These are phyloP conservation scores for Pyrenopolyporus hunteri DNA, from an alignment of 495 filamentous ascomycete genomes.

Conservation along the genomic window DNA sequence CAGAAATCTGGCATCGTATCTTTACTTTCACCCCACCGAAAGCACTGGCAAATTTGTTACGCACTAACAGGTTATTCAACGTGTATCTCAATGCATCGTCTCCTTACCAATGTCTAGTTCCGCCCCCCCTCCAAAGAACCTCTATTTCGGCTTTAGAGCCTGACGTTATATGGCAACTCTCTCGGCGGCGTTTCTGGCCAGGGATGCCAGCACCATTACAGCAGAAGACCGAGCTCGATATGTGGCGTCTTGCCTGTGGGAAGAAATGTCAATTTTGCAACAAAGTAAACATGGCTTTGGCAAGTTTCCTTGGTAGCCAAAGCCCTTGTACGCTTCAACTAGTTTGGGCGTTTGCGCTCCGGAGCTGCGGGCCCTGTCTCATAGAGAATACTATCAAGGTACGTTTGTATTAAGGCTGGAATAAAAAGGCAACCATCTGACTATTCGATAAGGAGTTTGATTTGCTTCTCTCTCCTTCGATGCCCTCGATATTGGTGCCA, in stretches of 20 bases:
- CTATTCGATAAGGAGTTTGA: slow-evolving; percentile 62
- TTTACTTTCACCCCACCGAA: slow-evolving; percentile 61
- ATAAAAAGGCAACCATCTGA: slow-evolving; percentile 9
- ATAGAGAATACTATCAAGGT: slow-evolving; percentile 64
- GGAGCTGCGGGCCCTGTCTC: slow-evolving; percentile 68
- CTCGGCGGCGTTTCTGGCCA: slow-evolving; percentile 60
- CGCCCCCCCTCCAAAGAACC: slow-evolving; percentile 26
- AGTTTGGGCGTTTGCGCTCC: slow-evolving; percentile 70
- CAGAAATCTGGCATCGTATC: slow-evolving; percentile 62
- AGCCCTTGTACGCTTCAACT: slow-evolving; percentile 56
- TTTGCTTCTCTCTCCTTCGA: slow-evolving; percentile 62
- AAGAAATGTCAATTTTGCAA: slow-evolving; percentile 62
- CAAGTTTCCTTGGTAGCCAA: slow-evolving; percentile 57
- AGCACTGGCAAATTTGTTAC: slow-evolving; percentile 56
- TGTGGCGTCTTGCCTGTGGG: slow-evolving; percentile 66
- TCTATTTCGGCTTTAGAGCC: slow-evolving; percentile 47
- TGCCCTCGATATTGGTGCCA: slow-evolving; percentile 62
- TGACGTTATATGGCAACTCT: slow-evolving; percentile 65
- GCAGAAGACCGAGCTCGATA: slow-evolving; percentile 61
- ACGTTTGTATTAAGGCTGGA: slow-evolving; percentile 30
- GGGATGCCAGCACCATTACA: slow-evolving; percentile 63
- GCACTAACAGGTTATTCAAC: slow-evolving; percentile 60
- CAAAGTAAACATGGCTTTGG: slow-evolving; percentile 41
- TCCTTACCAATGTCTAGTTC: slow-evolving; percentile 31
- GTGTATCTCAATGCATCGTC: slow-evolving; percentile 56